Base-by-base conservation (phyloP, 2,329 filamentous ascomycete species). In the Drechslerella stenobrocha region DNA sequence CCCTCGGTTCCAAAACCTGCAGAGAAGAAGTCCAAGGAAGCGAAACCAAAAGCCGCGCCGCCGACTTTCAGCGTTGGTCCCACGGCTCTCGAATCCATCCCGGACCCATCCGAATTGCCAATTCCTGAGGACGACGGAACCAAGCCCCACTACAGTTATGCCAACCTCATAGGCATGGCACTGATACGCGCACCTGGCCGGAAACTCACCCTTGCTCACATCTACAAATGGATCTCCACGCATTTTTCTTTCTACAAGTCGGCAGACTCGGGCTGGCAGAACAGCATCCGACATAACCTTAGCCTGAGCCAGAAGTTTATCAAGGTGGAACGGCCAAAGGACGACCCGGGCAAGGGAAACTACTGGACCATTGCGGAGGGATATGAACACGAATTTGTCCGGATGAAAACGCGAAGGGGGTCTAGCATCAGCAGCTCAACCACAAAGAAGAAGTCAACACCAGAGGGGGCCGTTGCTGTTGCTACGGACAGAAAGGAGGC, bases 171-270 rank as follows among this genome's bases (percentile, higher is more conserved):
- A 71, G 93, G 89, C 75, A 96, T 96, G 91, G 90, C 93, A 52
- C 96, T 98, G 73, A 81, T 97, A 20, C 86, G 91, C 70, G 89
- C 93, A 2, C 87, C 88, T 9, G 85, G 87, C 69, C 86, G 90
- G 66, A 87, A 89, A 52, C 81, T 97, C 70, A 97, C 93, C 0
- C 82, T 98, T 15, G 86, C 90, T 23, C 90, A 96, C 76, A 98
- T 98, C 72, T 98, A 97, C 82, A 96, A 95, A 75, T 98, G 93
- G 92, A 97, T 98, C 73, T 95, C 90, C n/a, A 89, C 95, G 75
- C 91, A 87, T 15, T 97, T 88, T 76, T 86, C 84, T 3, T 96
- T 92, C 77, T 98, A 97, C 79, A 86, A 84, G 72, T 83, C 85
- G 42, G 83, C 86, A 58, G 90, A 96, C 73, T 85, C 88, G 8